Percentiles rank a stretch among this genome's conserved stretches.
Evolutionary conservation across 768 basidiomycete genomes (phyloP).

Genomic region (Rhodotorula diobovata): DNA sequence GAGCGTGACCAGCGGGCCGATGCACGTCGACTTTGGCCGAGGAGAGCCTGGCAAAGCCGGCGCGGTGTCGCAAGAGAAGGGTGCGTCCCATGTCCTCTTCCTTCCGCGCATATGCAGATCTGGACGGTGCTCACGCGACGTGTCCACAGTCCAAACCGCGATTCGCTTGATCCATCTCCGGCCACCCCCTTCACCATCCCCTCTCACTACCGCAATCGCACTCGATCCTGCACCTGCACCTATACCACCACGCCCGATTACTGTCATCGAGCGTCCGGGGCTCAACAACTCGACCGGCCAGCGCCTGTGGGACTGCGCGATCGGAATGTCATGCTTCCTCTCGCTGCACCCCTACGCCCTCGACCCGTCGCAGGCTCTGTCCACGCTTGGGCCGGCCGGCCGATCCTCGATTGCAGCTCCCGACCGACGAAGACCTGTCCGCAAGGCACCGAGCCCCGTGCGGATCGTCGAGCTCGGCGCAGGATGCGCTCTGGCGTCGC

Average conservation of each 20-base stretch:
- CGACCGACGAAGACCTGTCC: not conserved
- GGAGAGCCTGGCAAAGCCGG: not conserved
- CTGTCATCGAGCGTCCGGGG: conserved; percentile 30
- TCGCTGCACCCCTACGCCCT: conserved; percentile 13
- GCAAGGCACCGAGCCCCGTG: not conserved
- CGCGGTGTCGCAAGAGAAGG: not conserved
- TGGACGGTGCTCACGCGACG: no score
- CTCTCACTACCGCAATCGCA: not conserved
- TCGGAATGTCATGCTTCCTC: conserved; percentile 28
- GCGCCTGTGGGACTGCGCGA: conserved; percentile 38
- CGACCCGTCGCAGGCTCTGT: not conserved
- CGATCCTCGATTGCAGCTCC: not conserved
- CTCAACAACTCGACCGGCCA: conserved; percentile 40
- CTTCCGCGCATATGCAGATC: no score
- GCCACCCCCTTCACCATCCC: not conserved
- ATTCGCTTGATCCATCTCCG: not conserved
- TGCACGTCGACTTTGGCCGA: no score
- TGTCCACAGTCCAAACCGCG: not conserved
- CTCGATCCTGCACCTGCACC: no score
- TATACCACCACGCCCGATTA: not conserved
- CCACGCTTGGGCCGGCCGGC: not conserved
- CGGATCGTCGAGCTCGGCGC: conserved; percentile 40
- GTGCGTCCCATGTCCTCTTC: not conserved
- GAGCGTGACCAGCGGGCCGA: conserved; percentile 12
- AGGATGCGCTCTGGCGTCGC: conserved; percentile 36